These are phyloP conservation scores for Cladosporium halotolerans DNA, from an alignment of 2,329 filamentous ascomycete species.

Conservation along the genomic window DNA sequence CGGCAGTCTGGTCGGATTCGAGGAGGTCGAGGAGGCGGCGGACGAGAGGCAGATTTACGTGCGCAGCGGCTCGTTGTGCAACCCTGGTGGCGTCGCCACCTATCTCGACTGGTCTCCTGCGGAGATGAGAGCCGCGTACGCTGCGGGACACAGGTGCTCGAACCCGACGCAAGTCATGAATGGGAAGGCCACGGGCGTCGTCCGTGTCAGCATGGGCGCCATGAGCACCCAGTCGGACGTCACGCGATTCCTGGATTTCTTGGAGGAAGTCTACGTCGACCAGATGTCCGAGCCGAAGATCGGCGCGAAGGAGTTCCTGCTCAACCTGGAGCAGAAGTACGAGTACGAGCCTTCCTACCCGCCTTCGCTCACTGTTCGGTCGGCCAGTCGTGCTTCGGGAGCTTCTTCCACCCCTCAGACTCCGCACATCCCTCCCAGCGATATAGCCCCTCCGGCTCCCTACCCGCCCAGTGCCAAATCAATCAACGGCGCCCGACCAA, in stretches of 20 bases:
- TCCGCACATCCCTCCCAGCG: constrained; percentile 4
- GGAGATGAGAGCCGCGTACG: constrained; percentile 51
- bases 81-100: constrained; percentile 46
- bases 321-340: neutral
- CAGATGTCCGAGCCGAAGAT: neutral
- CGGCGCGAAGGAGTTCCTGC: neutral
- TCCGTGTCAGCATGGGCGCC: constrained; percentile 55
- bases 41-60: constrained; percentile 53
- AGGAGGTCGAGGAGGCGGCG: constrained; percentile 53
- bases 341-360: constrained; percentile 4
- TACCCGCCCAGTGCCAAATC: constrained; percentile 1
- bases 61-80: constrained; percentile 53
- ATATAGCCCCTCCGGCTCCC: neutral
- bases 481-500: neutral
- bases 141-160: constrained; percentile 53
- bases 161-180: constrained; percentile 49
- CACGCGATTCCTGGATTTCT: constrained; percentile 52
- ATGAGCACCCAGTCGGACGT: constrained; percentile 55
- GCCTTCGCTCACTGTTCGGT: constrained; percentile 1
- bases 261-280: constrained; percentile 28
- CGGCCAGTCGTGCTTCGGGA: constrained; percentile 5
- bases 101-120: constrained; percentile 46
- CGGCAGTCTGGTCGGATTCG: constrained; percentile 51
- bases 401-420: constrained; percentile 1
- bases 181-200: constrained; percentile 53